phyloP scores from a whole-genome alignment of 2,329 filamentous ascomycete species.

The Xylaria multiplex region DNA sequence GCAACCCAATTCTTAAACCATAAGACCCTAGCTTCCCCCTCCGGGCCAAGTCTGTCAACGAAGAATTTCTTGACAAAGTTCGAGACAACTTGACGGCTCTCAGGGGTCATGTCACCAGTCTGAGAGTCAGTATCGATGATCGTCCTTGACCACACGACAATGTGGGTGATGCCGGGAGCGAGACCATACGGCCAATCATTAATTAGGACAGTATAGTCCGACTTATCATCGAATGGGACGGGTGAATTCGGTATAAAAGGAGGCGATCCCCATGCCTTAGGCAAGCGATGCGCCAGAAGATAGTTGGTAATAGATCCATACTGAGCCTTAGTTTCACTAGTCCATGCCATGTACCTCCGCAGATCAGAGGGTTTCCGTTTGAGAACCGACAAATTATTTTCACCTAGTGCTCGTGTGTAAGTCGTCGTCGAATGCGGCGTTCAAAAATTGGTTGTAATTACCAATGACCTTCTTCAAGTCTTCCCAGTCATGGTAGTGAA shows the following conservation, averaged over 20 bases:
- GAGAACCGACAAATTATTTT: conserved; percentile 75
- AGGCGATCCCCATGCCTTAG: conserved; percentile 69
- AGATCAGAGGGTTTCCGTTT: conserved; percentile 84
- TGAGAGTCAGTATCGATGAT: conserved; percentile 74
- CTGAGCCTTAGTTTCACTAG: conserved; percentile 71
- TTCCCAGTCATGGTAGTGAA: conserved; percentile 77
- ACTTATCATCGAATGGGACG: conserved; percentile 62
- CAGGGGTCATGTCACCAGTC: conserved; percentile 76
- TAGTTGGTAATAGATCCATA: conserved; percentile 86
- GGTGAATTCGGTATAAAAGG: conserved; percentile 64
- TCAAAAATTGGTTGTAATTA: conserved; percentile 49
- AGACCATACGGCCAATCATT: conserved; percentile 97
- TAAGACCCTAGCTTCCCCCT: conserved; percentile 64
- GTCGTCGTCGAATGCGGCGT: conserved; percentile 50
- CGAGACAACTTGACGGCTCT: conserved; percentile 71
- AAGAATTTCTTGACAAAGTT: conserved; percentile 78
- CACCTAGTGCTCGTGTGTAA: conserved; percentile 45
- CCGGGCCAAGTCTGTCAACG: conserved; percentile 62
- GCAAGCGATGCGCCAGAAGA: conserved; percentile 77
- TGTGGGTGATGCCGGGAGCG: conserved; percentile 72
- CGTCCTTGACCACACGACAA: conserved; percentile 93
- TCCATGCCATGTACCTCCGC: conserved; percentile 81
- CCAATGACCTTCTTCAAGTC: conserved; percentile 74
- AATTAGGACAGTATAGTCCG: conserved; percentile 75
- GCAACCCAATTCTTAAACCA: conserved; percentile 98